A percentile compares a stretch with the other conserved stretches of the same genome.
phyloP scores from a whole-genome alignment of 164 flowering plant genomes.

The Paratinospora sagittata region DNA sequence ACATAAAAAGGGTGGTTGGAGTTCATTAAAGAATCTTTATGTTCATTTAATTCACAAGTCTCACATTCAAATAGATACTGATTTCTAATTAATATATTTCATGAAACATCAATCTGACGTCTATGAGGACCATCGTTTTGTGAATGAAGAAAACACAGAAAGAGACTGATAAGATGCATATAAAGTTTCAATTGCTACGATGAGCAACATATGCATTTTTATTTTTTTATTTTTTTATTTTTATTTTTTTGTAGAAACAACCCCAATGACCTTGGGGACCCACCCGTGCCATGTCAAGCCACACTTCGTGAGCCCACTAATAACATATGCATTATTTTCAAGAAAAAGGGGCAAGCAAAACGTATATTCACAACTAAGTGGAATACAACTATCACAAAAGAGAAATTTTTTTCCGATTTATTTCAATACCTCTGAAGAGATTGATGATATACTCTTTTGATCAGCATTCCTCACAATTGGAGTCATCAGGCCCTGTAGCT shows the following conservation, averaged over 20 bases:
- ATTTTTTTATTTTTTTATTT: too few species aligned
- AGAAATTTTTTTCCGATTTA: background rate
- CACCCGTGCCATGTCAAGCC: too few species aligned
- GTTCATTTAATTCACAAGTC: background rate
- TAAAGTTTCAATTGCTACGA: background rate
- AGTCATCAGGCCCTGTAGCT: slow-evolving; percentile 91
- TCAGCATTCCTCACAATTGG: slow-evolving; percentile 93
- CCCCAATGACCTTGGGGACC: too few species aligned
- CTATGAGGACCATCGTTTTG: background rate
- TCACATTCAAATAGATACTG: background rate
- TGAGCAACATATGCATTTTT: too few species aligned
- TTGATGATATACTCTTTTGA: slow-evolving; percentile 80
- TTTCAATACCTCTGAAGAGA: slow-evolving; percentile 69
- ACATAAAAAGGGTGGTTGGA: background rate
- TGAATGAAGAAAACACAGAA: background rate
- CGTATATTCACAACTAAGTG: background rate
- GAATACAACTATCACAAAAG: slow-evolving; percentile 1
- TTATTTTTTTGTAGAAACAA: too few species aligned
- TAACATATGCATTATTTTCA: background rate
- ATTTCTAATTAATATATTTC: background rate
- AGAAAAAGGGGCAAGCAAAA: background rate
- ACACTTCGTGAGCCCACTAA: too few species aligned
- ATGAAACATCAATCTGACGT: background rate
- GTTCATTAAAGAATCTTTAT: background rate
- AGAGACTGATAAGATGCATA: background rate